A percentile compares a stretch with the other conserved stretches of the same genome.
phyloP scores from a whole-genome alignment of 768 basidiomycete species.

The Dendrothele bispora region DNA sequence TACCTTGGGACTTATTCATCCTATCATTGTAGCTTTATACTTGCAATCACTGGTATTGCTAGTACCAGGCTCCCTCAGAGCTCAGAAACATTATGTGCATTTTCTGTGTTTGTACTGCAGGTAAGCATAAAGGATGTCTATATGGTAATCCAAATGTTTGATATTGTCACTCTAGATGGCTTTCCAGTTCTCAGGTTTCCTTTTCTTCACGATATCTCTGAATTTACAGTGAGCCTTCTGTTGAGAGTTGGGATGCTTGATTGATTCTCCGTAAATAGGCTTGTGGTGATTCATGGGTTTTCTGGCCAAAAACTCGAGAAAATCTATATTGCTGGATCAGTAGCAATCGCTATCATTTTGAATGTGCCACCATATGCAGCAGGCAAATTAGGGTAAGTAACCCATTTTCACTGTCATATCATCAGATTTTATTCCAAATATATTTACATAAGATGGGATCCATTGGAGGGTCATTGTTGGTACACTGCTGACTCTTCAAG shows the following conservation, averaged over 20 bases:
- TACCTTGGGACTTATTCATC: background rate
- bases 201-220: slow-evolving; percentile 19
- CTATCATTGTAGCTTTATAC: slow-evolving; percentile 17
- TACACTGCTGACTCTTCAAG: slow-evolving; percentile 16
- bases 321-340: slow-evolving; percentile 15
- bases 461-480: slow-evolving; percentile 19
- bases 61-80: slow-evolving; percentile 14
- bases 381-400: slow-evolving; percentile 21
- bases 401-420: background rate
- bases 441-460: slow-evolving; percentile 26
- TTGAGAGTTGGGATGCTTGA: background rate
- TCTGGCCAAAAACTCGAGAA: slow-evolving; percentile 19
- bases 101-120: slow-evolving; percentile 21
- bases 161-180: slow-evolving; percentile 10
- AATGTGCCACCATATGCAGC: slow-evolving; percentile 20
- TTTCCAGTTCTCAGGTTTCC: slow-evolving; percentile 19
- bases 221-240: slow-evolving; percentile 19
- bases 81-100: slow-evolving; percentile 14
- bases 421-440: background rate
- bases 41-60: slow-evolving; percentile 17
- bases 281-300: slow-evolving; percentile 18
- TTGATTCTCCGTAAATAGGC: slow-evolving; percentile 7
- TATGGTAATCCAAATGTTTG: background rate
- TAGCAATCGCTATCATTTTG: slow-evolving; percentile 10
- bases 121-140: background rate